Base-by-base conservation (phyloP, 306 rosid species). In the Hippophae gyantsensis region DNA sequence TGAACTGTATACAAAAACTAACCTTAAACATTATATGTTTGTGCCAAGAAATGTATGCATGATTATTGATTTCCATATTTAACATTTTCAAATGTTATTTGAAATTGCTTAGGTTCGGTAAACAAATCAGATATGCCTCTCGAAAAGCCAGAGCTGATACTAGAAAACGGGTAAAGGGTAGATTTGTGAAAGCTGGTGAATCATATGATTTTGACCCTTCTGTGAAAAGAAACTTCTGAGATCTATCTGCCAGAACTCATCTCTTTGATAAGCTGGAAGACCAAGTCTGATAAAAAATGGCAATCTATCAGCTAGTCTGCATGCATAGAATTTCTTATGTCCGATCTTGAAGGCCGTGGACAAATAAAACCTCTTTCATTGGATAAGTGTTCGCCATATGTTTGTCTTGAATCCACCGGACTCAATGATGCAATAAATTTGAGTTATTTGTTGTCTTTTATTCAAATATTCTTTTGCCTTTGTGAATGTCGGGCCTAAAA, bases 101-200 rank as follows among this genome's bases (percentile, higher is more conserved):
- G 18, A 8, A 11, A 18, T 69, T 65, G 9, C 13, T 76, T 71
- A 90, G 95, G 72, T 90, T 87, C 79, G 89, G 90, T 50, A 90
- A 90, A 71, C 97, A 90, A 75, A 87, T 90, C 80, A 81, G 97
- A 72, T 90, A 90, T 62, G 90, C 81, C 5, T 87, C 95, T 57
- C 89, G 95, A 54, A 90, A 90, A 79, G 89, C 89, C 53, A 84
- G 97, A 77, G 95, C 97, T 10, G 95, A 90, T 74, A 85, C 94
- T 26, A 74, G 97, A 69, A 90, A 84, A 74, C 88, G 95, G 6
- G 89, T 87, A 56, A 87, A 90, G 71, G 97, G 97, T 51, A 76
- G 97, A 76, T 83, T 90, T 70, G 94, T 85, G 64, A 83, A 85
- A 76, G 83, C 86, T 49, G 90, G 86, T 32, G 95, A 85, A 78